Evolutionary conservation across 306 rosid genomes (phyloP).

Genomic region (Spatholobus suberectus): DNA sequence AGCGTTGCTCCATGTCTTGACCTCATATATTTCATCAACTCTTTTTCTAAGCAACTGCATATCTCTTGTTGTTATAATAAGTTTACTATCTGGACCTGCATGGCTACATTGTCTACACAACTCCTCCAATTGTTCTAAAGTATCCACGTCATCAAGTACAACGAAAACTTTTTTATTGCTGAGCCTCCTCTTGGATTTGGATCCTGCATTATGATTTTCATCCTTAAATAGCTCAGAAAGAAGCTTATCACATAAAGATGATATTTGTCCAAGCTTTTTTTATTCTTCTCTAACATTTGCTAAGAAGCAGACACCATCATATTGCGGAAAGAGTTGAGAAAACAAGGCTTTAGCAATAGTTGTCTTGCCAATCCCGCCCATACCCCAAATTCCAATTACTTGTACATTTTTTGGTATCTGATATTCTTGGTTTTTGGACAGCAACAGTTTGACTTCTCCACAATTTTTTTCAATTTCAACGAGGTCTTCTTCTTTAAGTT

Average conservation of each 20-base stretch:
- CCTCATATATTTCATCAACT: not conserved
- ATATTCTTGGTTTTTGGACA: not conserved
- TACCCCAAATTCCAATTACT: constrained; percentile 42
- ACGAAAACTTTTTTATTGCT: not conserved
- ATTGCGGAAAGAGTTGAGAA: too few relatives aligned
- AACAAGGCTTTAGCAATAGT: constrained; percentile 22
- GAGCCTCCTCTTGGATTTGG: not conserved
- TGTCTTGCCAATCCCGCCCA: constrained; percentile 14
- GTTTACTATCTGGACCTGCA: not conserved
- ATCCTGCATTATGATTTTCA: not conserved
- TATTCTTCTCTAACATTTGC: too few relatives aligned
- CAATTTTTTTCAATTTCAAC: not conserved
- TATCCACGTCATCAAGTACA: constrained; percentile 31
- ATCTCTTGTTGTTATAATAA: constrained; percentile 23
- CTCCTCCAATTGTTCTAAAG: not conserved
- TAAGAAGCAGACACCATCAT: too few relatives aligned
- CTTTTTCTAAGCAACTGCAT: not conserved
- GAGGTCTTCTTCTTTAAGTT: not conserved
- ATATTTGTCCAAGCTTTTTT: too few relatives aligned
- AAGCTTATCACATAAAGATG: too few relatives aligned
- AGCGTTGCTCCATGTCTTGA: not conserved
- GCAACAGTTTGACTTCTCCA: not conserved
- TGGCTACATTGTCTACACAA: not conserved
- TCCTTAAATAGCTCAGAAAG: not conserved
- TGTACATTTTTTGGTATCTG: not conserved